A percentile compares a stretch with the other conserved stretches of the same genome.
These are phyloP conservation scores for Bacidia gigantensis DNA, from an alignment of 495 filamentous ascomycete genomes.

Conservation along the genomic window DNA sequence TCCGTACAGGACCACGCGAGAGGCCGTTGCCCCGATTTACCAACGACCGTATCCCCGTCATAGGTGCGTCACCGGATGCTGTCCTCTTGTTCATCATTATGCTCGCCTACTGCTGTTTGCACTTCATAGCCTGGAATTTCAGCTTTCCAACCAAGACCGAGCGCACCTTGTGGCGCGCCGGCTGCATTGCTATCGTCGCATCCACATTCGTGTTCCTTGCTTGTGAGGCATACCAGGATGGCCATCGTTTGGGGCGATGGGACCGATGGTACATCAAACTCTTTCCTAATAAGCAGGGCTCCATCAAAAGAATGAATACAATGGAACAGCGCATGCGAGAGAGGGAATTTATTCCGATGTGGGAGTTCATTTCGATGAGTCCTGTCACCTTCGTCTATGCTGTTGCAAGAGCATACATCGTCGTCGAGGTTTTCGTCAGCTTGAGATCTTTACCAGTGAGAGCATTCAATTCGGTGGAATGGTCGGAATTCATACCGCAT, in stretches of 20 bases:
- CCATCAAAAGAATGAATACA: slow-evolving; percentile 12
- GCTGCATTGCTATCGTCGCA: slow-evolving; percentile 17
- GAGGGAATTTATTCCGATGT: slow-evolving; percentile 14
- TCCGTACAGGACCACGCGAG: slow-evolving; percentile 15
- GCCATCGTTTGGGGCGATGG: slow-evolving; percentile 19
- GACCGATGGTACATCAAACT: slow-evolving; percentile 17
- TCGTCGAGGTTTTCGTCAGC: slow-evolving; percentile 19
- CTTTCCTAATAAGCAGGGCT: slow-evolving; percentile 10
- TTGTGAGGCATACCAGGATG: slow-evolving; percentile 18
- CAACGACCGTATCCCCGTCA: slow-evolving; percentile 19
- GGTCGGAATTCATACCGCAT: slow-evolving; percentile 21
- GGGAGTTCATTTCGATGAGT: slow-evolving; percentile 18
- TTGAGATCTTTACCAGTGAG: slow-evolving; percentile 18
- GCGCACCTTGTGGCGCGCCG: slow-evolving; percentile 23
- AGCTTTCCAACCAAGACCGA: slow-evolving; percentile 27
- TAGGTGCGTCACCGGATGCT: slow-evolving; percentile 14
- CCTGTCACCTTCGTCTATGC: slow-evolving; percentile 18
- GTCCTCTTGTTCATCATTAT: slow-evolving; percentile 15
- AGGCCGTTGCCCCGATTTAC: slow-evolving; percentile 18
- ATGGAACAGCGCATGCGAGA: slow-evolving; percentile 17
- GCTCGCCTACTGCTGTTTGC: slow-evolving; percentile 22
- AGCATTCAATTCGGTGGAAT: slow-evolving; percentile 19
- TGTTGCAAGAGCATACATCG: slow-evolving; percentile 17
- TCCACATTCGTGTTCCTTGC: slow-evolving; percentile 17
- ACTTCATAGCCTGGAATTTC: slow-evolving; percentile 30